Conservation (phyloP, 202 grass and related monocot species). For the Musa balbisiana region DNA sequence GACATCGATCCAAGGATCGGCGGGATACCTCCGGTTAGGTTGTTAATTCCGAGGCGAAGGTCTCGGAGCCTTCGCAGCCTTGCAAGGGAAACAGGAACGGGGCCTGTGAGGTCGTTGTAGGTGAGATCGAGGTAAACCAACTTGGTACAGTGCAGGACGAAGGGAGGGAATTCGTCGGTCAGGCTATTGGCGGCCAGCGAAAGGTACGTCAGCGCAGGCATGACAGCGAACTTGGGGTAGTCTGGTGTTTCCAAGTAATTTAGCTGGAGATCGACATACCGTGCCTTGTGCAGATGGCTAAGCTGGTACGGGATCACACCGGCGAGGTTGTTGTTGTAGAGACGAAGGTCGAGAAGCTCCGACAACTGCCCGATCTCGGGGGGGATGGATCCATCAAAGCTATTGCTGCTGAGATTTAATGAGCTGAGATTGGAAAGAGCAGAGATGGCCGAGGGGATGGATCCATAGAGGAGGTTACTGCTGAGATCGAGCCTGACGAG, state of each 20-base stretch:
- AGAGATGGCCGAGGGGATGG: slow-evolving; percentile 42
- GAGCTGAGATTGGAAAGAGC: slow-evolving; percentile 27
- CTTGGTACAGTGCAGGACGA: slow-evolving; percentile 35
- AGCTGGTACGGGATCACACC: slow-evolving; percentile 46
- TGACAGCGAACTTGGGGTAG: slow-evolving; percentile 29
- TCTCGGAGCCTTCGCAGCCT: slow-evolving; percentile 37
- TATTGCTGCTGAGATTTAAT: slow-evolving; percentile 55
- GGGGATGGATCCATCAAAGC: slow-evolving; percentile 38
- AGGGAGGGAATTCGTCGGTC: slow-evolving; percentile 36
- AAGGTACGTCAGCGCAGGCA: slow-evolving; percentile 49
- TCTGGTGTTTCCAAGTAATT: slow-evolving; percentile 43
- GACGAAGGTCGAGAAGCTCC: slow-evolving; percentile 44
- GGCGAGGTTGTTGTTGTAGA: slow-evolving; percentile 63
- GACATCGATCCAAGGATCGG: slow-evolving; percentile 42
- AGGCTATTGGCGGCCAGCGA: slow-evolving; percentile 51
- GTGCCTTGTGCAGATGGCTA: slow-evolving; percentile 40
- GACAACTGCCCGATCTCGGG: slow-evolving; percentile 53
- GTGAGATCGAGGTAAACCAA: slow-evolving; percentile 66
- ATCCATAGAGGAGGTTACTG: slow-evolving; percentile 36
- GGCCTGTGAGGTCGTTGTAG: slow-evolving; percentile 32
- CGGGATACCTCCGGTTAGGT: slow-evolving; percentile 48
- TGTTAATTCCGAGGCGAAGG: slow-evolving; percentile 32
- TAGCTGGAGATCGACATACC: slow-evolving; percentile 37
- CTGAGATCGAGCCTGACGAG: slow-evolving; percentile 55
- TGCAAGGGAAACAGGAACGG: slow-evolving; percentile 35